These are phyloP conservation scores for Curvularia spicifera DNA, from an alignment of 2,329 filamentous ascomycete genomes.

Conservation along the genomic window DNA sequence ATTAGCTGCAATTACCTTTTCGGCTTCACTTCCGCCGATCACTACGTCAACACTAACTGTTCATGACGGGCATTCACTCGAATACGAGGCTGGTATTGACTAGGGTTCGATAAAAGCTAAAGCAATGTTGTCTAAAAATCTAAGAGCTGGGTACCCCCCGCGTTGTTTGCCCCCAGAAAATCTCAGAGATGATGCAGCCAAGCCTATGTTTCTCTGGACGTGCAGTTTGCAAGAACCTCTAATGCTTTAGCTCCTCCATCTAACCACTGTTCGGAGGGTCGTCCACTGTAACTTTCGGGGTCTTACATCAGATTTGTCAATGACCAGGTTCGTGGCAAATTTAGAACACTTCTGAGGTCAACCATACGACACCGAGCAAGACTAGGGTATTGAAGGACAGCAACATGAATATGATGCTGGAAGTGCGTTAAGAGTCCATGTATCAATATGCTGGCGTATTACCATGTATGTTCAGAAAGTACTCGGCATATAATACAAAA, in stretches of 20 bases:
- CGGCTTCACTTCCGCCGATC: background rate
- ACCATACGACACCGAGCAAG: too few relatives aligned
- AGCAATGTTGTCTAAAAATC: background rate
- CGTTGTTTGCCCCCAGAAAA: background rate
- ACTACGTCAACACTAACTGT: background rate
- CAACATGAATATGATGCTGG: background rate
- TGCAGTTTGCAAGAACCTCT: background rate
- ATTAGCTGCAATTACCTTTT: background rate
- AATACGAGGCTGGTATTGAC: constrained; percentile 1
- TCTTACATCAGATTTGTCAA: background rate
- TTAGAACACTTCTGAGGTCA: background rate
- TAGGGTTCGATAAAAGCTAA: background rate
- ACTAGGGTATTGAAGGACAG: background rate
- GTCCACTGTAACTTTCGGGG: background rate
- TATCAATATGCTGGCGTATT: background rate
- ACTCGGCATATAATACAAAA: background rate
- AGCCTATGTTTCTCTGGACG: background rate
- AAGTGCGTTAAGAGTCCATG: background rate
- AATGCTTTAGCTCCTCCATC: background rate
- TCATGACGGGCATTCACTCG: background rate
- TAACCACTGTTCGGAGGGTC: background rate
- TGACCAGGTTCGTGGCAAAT: background rate
- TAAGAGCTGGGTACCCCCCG: background rate
- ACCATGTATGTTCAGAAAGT: background rate
- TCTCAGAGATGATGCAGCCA: background rate